Percentiles rank a stretch among this genome's conserved stretches.
These are phyloP conservation scores for Umbelopsis sp. DNA, from an alignment of 192 early-diverging fungal genomes.

Conservation along the genomic window DNA sequence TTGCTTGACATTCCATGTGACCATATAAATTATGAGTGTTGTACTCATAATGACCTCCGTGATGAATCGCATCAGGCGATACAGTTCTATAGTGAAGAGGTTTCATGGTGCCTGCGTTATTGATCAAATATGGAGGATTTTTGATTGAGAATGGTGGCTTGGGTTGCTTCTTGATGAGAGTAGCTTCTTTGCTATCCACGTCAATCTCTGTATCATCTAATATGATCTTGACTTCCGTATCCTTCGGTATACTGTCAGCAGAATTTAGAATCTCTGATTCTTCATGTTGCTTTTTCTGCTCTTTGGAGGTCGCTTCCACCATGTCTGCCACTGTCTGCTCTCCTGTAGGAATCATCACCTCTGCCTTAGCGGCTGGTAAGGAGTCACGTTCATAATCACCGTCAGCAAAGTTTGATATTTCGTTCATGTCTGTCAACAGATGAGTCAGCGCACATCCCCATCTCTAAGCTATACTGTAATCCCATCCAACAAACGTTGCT, in stretches of 20 bases:
- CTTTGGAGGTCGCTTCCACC: background rate
- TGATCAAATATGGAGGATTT: slow-evolving; percentile 31
- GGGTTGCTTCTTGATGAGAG: background rate
- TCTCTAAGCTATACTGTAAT: background rate
- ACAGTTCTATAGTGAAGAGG: background rate
- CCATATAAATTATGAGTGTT: slow-evolving; percentile 25
- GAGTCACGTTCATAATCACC: background rate
- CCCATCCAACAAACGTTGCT: slow-evolving; percentile 56
- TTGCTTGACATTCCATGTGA: slow-evolving; percentile 12
- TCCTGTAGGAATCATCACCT: background rate
- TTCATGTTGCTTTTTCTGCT: background rate
- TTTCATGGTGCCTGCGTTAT: slow-evolving; percentile 16
- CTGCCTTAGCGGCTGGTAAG: background rate
- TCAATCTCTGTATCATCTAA: background rate
- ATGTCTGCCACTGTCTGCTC: too few relatives aligned
- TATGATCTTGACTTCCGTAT: background rate
- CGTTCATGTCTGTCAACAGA: slow-evolving; percentile 38
- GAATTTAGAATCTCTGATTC: background rate
- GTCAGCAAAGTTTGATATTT: slow-evolving; percentile 12
- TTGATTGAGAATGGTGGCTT: background rate
- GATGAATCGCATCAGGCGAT: background rate
- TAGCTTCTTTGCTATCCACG: background rate
- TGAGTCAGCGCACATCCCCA: slow-evolving; percentile 21
- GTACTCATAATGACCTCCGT: background rate
- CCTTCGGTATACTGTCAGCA: background rate